Base-by-base conservation (phyloP, 2,329 filamentous ascomycete species). In the Aspergillus eucalypticola region DNA sequence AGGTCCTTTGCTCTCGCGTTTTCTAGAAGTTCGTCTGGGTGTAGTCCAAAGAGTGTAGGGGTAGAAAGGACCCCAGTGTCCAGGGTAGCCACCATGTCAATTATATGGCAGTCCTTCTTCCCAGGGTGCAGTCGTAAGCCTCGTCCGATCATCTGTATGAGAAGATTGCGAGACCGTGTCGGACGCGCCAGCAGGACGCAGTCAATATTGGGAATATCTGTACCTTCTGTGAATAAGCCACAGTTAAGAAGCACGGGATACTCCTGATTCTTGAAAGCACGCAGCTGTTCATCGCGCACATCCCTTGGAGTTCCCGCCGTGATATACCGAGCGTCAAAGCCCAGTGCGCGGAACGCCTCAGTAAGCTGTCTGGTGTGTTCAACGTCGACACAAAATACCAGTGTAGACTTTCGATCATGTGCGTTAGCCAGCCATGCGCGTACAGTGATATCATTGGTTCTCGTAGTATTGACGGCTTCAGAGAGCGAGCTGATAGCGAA, bases 121-220 rank as follows among this genome's bases (percentile, higher is more conserved):
- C 85, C 90, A 0, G 88, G 82, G 72, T 91, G 84, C 41, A 97
- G 79, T 44, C 95, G 87, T 86, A 99, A 90, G 4, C 95, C 95
- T 68, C 95, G 86, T 0, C 95, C 95, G 63, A 99, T 96, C 95
- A 99, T 99, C 76, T 99, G 95, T 0, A 98, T 87, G 1, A 99
- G 85, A 2, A 99, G 80, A 68, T 97, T 98, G n/a, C 90, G 87
- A 15, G 95, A 98, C 67, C 89, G 88, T 1, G 95, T 99, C 0
- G 95, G 95, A 23, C 95, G 83, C 3, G 90, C 92, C 8, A 99
- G 83, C 8, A 99, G 73, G 23, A 99, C 86, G 71, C 95, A 98
- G 78, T 99, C 95, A 66, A 99, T 91, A 73, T 96, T 97, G 5
- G 96, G 95, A 32, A 99, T 96, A 71, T 99, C 95, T 0, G 95